Evolutionary conservation across 176 grass and related monocot species (phyloP), one percentile per base, ranked within the genome.

Genomic region (Triticum dicoccoides): DNA sequence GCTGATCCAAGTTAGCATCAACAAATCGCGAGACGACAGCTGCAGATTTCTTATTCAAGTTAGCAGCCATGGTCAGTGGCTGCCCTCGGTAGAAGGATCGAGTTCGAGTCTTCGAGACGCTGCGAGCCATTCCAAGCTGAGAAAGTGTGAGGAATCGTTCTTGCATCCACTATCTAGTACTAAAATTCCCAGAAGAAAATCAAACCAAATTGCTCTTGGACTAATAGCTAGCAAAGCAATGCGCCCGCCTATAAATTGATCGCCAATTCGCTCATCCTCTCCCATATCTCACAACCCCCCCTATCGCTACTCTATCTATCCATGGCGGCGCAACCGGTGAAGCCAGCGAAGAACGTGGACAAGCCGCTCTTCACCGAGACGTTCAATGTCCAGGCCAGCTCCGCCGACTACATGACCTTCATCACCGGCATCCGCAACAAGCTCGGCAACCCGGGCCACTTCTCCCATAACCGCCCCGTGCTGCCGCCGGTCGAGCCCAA

Each of bases 381-480:
- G 83, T 68, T 85, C 32, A 14, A 78, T 32, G 44, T 78, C 21
- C 33, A 5, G 21, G 24, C 25, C 86, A 24, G 37, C 56, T 59
- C 56, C 25, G 80, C 78, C 38, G 30, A 78, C 86, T 83, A 83
- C 3, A 27, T 24, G 35, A 18, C 5, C 61, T 68, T 87, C 61
- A 67, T 82, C 61, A 4, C 15, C 45, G 9, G 33, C 78, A 24
- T 87, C 42, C 86, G 86, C 6, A 23, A 11, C 58, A 52, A 10
- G 62, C 44, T 82, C 0, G 71, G 23, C 34, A 82, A 82, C 71
- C 70, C 79, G 24, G 56, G 34, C 34, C 86, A 88, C 34, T 56
- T 88, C 79, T 58, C 86, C 11, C 79, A 38, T 61, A 42, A 76
- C 61, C 86, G 79, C 44, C 79, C 86, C 10, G 72, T 88, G 33